These are phyloP conservation scores for Vitis hybrid DNA, from an alignment of 177 flowering plant genomes.

Conservation along the genomic window DNA sequence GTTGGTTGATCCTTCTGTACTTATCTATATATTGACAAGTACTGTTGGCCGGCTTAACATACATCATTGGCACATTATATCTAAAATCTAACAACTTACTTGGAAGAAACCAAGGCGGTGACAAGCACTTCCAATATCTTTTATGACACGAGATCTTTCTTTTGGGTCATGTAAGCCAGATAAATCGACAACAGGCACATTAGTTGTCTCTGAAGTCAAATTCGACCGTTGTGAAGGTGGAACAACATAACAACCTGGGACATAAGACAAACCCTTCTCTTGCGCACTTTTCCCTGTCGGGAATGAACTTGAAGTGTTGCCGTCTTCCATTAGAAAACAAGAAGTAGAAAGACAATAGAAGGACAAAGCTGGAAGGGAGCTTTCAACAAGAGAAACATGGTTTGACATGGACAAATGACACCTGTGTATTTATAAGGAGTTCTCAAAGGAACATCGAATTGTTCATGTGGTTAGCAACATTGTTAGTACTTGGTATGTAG, in stretches of 20 bases:
- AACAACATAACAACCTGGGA: conserved; percentile 34
- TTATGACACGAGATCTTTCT: conserved; percentile 23
- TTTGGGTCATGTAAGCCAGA: conserved; percentile 12
- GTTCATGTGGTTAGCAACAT: too few species aligned
- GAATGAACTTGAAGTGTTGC: background rate
- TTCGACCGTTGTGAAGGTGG: conserved; percentile 21
- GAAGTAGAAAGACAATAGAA: too few species aligned
- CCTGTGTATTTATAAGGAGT: too few species aligned
- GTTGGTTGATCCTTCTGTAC: background rate
- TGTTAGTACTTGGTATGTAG: too few species aligned
- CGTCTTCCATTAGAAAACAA: too few species aligned
- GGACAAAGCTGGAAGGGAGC: background rate
- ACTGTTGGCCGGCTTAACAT: background rate
- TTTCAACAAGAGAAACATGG: background rate
- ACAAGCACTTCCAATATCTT: conserved; percentile 41
- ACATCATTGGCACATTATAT: background rate
- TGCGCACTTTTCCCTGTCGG: conserved; percentile 19
- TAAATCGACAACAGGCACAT: conserved; percentile 39
- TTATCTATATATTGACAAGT: conserved; percentile 5
- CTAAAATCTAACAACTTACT: conserved; percentile 16
- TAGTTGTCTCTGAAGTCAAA: conserved; percentile 3
- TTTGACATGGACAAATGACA: background rate
- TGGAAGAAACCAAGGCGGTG: conserved; percentile 46
- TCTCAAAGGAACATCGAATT: too few species aligned
- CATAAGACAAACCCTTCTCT: conserved; percentile 30